Conservation (phyloP, 225 moss, liverwort and hornwort genomes). For the Polytrichum formosum region DNA sequence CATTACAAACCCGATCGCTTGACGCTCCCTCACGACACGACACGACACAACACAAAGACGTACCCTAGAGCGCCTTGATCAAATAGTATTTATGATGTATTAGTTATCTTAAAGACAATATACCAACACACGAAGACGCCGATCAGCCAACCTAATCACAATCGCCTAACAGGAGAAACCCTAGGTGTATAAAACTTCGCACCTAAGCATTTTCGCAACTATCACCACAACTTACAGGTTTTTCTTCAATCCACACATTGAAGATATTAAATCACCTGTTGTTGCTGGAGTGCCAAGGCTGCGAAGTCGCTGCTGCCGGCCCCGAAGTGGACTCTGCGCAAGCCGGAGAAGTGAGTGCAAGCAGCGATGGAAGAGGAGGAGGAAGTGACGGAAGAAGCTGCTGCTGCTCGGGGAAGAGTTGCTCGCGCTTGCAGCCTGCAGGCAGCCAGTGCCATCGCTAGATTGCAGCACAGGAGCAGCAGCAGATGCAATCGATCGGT, state of each 20-base stretch:
- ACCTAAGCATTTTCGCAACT: too few relatives aligned
- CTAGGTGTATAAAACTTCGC: too few relatives aligned
- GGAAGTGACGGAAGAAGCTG: conserved; percentile 16
- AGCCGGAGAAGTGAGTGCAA: conserved; percentile 39
- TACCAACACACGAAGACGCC: neutral
- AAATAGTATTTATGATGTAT: neutral
- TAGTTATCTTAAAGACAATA: neutral
- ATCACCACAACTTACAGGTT: too few relatives aligned
- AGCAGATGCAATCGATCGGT: too few relatives aligned
- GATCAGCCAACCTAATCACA: neutral
- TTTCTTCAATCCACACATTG: neutral
- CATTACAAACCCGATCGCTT: too few relatives aligned
- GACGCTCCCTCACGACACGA: too few relatives aligned
- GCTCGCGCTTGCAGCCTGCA: conserved; percentile 15
- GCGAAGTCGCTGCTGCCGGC: conserved; percentile 10
- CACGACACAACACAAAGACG: too few relatives aligned
- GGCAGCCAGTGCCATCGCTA: conserved; percentile 47
- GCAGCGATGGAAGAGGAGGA: conserved; percentile 15
- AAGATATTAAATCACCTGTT: neutral
- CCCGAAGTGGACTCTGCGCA: conserved; percentile 39
- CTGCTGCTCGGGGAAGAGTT: conserved; percentile 29
- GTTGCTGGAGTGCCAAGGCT: conserved; percentile 25
- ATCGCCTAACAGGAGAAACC: too few relatives aligned
- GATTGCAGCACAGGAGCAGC: too few relatives aligned
- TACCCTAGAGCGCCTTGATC: too few relatives aligned